A percentile compares a stretch with the other conserved stretches of the same genome.
Evolutionary conservation across 1,284 basidiomycete species (phyloP).

Genomic region (Singerocomus rubriflavus): DNA sequence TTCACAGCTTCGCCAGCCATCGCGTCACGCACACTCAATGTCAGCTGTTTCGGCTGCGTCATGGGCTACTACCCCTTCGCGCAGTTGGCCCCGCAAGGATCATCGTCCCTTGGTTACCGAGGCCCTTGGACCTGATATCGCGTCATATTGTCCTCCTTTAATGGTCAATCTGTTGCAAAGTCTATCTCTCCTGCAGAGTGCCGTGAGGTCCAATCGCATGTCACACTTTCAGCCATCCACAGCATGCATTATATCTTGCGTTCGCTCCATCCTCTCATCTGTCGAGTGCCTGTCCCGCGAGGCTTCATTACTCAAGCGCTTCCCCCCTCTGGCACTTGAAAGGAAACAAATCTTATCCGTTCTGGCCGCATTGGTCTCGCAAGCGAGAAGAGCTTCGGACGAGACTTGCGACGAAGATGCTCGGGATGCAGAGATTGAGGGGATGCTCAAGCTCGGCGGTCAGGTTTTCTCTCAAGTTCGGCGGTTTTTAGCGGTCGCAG

Average conservation of each 20-base stretch:
- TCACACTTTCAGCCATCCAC: constrained; percentile 82
- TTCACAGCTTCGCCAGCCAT: constrained; percentile 23
- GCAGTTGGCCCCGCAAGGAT: constrained; percentile 33
- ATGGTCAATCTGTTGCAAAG: constrained; percentile 82
- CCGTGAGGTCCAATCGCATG: constrained; percentile 74
- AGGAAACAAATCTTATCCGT: constrained; percentile 82
- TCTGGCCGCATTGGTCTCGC: constrained; percentile 80
- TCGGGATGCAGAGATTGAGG: constrained; percentile 59
- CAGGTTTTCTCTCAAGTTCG: constrained; percentile 73
- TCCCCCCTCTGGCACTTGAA: constrained; percentile 69
- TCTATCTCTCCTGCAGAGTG: constrained; percentile 80
- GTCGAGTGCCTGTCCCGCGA: constrained; percentile 88
- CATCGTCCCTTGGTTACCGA: constrained; percentile 47
- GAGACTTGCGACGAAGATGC: constrained; percentile 46
- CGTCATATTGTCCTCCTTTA: constrained; percentile 65
- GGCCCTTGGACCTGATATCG: constrained; percentile 44
- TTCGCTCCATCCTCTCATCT: constrained; percentile 83
- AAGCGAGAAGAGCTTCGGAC: constrained; percentile 77
- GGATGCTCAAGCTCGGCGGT: constrained; percentile 71
- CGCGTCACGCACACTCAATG: constrained; percentile 45
- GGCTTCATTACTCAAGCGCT: constrained; percentile 65
- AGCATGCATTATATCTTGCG: constrained; percentile 90
- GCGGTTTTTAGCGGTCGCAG: constrained; percentile 68
- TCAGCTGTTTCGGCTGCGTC: constrained; percentile 52
- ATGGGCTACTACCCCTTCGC: constrained; percentile 50